phyloP scores from a whole-genome alignment of 1,139 yeast species.

The Debaryomyces sp. region DNA sequence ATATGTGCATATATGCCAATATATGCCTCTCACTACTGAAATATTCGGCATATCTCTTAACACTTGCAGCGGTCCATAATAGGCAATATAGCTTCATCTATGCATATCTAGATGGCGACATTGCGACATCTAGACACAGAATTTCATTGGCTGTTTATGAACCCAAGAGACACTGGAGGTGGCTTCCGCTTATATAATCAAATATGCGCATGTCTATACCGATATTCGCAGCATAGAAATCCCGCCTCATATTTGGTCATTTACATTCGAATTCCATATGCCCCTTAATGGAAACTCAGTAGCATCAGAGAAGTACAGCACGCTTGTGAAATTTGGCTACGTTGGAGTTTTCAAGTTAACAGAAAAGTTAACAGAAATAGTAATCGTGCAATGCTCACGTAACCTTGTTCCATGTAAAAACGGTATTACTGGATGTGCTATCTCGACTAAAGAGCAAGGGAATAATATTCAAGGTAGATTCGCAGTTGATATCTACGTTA shows the following conservation, averaged over 20 bases:
- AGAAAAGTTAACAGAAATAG: background rate
- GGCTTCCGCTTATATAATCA: background rate
- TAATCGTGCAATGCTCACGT: background rate
- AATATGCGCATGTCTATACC: background rate
- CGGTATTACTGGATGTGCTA: background rate
- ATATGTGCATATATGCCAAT: background rate
- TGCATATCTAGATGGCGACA: background rate
- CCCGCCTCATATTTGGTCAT: background rate
- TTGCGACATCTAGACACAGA: background rate
- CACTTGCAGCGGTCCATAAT: background rate
- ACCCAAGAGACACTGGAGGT: background rate
- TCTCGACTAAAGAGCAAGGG: background rate
- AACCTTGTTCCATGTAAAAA: background rate
- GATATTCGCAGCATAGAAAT: slow-evolving; percentile 1
- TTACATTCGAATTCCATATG: background rate
- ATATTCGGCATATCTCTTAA: background rate
- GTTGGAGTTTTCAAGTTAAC: background rate
- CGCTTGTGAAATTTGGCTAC: background rate
- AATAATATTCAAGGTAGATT: background rate
- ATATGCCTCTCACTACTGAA: background rate
- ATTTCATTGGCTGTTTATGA: background rate
- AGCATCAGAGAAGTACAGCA: background rate
- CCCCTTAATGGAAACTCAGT: background rate
- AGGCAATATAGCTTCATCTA: background rate
- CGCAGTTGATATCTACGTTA: background rate